Base-by-base conservation (phyloP, 257 asterid genomes). In the Solanum medicagineum region DNA sequence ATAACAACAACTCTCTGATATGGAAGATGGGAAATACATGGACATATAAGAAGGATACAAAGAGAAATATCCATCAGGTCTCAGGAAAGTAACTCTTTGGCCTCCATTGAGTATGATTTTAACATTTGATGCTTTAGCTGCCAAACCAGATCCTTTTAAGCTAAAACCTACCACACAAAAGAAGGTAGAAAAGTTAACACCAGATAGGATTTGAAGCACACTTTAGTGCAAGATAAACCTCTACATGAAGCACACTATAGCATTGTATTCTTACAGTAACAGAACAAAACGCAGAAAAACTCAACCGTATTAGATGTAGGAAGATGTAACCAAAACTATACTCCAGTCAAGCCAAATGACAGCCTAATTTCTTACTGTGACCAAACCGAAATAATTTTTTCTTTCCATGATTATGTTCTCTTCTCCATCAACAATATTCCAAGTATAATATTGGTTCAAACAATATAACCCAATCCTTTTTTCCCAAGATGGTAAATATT, bases 1-100 rank as follows among this genome's bases (percentile, higher is more conserved):
- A 29, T 53, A 79, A 79, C 63, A 77, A 51, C 82, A 53, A 79
- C 83, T 14, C 22, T 79, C 17, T 32, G 29, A 73, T 53, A 79
- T 5, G 26, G 29, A 53, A 53, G 83, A 47, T 79, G 26, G 57
- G 63, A 53, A 51, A 69, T 74, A 53, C 44, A 69, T 84, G 63
- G 63, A 69, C 62, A 69, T 65, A 32, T 36, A 84, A 69, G 86
- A 49, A 93, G 98, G 98, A 96, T 96, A 96, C 99, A 96, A 95
- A 70, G 98, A 92, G 84, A 95, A 96, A 92, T 95, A 96, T 94
- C 99, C 98, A 87, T 96, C 99, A 40, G 97, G 95, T 90, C 91
- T 92, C 19, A 94, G 89, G 83, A 92, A 94, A 88, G 98, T 92
- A 85, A 95, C 95, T 77, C 92, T 83, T 89, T 96, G 94, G 81